These are phyloP conservation scores for Quercus parvula DNA, from an alignment of 306 rosid species.

Conservation along the genomic window DNA sequence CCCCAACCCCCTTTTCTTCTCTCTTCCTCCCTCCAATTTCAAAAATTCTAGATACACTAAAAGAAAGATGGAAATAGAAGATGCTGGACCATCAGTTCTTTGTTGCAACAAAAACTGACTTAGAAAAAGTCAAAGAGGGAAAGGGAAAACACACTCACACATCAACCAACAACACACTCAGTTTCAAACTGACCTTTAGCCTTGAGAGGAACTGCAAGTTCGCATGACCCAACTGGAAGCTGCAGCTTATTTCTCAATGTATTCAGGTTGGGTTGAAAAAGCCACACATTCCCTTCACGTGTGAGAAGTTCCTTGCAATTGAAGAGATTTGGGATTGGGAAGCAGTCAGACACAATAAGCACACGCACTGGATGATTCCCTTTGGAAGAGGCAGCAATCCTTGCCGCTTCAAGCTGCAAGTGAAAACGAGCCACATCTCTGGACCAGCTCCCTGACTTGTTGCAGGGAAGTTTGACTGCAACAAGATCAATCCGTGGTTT, in stretches of 20 bases:
- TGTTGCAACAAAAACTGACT: background rate
- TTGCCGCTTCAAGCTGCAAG: constrained; percentile 88
- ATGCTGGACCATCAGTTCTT: background rate
- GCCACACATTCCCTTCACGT: constrained; percentile 74
- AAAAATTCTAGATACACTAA: background rate
- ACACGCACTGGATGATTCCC: constrained; percentile 61
- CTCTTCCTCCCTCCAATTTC: background rate
- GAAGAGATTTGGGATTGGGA: constrained; percentile 74
- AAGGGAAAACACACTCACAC: background rate
- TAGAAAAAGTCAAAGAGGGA: background rate
- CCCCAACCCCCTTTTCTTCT: background rate
- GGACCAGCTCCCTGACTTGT: constrained; percentile 68
- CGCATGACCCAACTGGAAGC: constrained; percentile 83
- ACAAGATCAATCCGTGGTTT: constrained; percentile 75
- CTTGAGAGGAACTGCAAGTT: constrained; percentile 75
- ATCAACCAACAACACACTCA: background rate
- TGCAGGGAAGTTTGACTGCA: constrained; percentile 83
- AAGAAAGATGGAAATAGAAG: background rate
- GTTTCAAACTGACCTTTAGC: constrained; percentile 61
- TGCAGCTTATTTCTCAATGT: constrained; percentile 60
- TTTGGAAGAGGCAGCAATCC: constrained; percentile 71
- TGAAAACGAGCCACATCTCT: constrained; percentile 88
- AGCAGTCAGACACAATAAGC: constrained; percentile 69
- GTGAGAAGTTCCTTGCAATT: constrained; percentile 61
- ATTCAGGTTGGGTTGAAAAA: constrained; percentile 58